phyloP scores from a whole-genome alignment of 1,139 yeast species.

The Yamadazyma friedrichii region DNA sequence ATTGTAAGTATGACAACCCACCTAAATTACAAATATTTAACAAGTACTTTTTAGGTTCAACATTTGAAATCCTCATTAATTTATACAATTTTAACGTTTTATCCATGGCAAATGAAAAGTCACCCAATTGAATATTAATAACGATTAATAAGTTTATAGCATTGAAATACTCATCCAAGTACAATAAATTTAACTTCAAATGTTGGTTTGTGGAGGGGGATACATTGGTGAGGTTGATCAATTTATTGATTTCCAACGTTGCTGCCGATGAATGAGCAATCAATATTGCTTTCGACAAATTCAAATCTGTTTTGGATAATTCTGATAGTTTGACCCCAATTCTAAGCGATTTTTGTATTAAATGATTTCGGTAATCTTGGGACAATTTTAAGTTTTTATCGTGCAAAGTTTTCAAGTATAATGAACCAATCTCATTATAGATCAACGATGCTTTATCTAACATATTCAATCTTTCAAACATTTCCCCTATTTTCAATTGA shows the following conservation, averaged over 20 bases:
- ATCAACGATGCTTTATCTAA: slow-evolving; percentile 60
- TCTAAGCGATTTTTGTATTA: slow-evolving; percentile 70
- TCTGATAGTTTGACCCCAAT: slow-evolving; percentile 68
- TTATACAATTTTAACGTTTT: slow-evolving; percentile 67
- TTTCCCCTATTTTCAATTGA: slow-evolving; percentile 81
- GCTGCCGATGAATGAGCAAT: slow-evolving; percentile 66
- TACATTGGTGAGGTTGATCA: slow-evolving; percentile 13
- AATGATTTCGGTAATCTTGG: slow-evolving; percentile 27
- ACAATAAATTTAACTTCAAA: slow-evolving; percentile 36
- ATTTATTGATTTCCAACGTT: slow-evolving; percentile 43
- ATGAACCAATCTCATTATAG: slow-evolving; percentile 65
- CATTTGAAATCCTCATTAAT: slow-evolving; percentile 72
- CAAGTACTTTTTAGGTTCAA: slow-evolving; percentile 62
- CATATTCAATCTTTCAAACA: slow-evolving; percentile 70
- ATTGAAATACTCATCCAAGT: slow-evolving; percentile 70
- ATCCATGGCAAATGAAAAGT: slow-evolving; percentile 58
- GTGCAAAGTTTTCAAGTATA: slow-evolving; percentile 59
- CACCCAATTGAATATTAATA: slow-evolving; percentile 65
- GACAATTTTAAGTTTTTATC: slow-evolving; percentile 18
- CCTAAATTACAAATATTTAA: slow-evolving; percentile 73
- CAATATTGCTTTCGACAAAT: slow-evolving; percentile 56
- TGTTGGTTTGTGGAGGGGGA: neutral
- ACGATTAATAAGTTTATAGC: slow-evolving; percentile 73
- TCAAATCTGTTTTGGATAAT: slow-evolving; percentile 49
- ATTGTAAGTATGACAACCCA: slow-evolving; percentile 66